Conservation (phyloP, 805 yeast genomes). For the Spathaspora boniae region DNA sequence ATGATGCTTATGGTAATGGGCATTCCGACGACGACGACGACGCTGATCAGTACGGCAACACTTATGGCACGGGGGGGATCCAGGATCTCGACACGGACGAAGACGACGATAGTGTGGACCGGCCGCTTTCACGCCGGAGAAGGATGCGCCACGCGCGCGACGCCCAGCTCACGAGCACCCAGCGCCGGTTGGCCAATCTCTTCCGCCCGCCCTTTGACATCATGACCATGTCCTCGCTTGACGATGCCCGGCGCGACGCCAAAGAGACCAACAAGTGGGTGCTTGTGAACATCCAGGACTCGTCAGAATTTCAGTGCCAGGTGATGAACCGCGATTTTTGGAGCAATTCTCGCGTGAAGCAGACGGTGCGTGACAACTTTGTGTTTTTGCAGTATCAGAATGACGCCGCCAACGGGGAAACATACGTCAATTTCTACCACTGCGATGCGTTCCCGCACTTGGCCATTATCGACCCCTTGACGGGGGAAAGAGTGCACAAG, state of each 20-base stretch:
- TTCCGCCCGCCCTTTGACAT: slow-evolving; percentile 95
- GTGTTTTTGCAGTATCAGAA: slow-evolving; percentile 81
- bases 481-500: slow-evolving; percentile 80
- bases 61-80: slow-evolving; percentile 27
- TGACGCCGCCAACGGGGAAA: slow-evolving; percentile 71
- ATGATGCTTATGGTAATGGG: slow-evolving; percentile 17
- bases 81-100: slow-evolving; percentile 34
- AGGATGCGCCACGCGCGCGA: slow-evolving; percentile 18
- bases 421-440: slow-evolving; percentile 70
- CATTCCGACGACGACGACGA: slow-evolving; percentile 25
- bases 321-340: slow-evolving; percentile 90
- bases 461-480: slow-evolving; percentile 88
- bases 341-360: slow-evolving; percentile 67
- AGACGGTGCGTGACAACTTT: slow-evolving; percentile 61
- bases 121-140: slow-evolving; percentile 25
- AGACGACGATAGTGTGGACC: slow-evolving; percentile 26
- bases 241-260: slow-evolving; percentile 69
- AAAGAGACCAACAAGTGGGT: slow-evolving; percentile 71
- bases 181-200: slow-evolving; percentile 69
- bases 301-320: slow-evolving; percentile 83
- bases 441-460: slow-evolving; percentile 77
- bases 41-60: slow-evolving; percentile 23
- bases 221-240: slow-evolving; percentile 65
- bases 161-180: slow-evolving; percentile 45
- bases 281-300: slow-evolving; percentile 82